Evolutionary conservation across 805 yeast genomes (phyloP), one percentile per base, ranked within the genome.

Genomic region (Candida coleopterorum): DNA sequence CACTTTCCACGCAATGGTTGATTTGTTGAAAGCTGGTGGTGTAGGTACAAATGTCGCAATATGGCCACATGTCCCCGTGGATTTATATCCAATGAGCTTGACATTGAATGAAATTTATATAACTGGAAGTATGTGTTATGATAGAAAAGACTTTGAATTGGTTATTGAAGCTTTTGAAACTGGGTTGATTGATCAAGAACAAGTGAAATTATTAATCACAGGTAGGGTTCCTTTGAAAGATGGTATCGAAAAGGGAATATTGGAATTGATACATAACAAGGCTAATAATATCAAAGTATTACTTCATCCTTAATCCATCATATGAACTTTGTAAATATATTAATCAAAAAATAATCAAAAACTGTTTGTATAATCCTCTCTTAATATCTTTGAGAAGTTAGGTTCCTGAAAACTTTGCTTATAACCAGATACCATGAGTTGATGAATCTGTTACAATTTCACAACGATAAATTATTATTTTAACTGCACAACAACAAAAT

Each of bases 51-150:
- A 79, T 52, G 66, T 79, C 34, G 85, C 85, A 4, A 72, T 79
- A 32, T 78, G 82, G 80, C 75, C 77, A n/a, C 62, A 68, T 30
- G 56, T 64, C 23, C 69, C 79, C 5, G 53, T 70, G 20, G 60
- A 60, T 18, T 72, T 67, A 46, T 62, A 61, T 46, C 81, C 81
- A 38, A 76, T 75, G 79, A 68, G 63, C 44, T 52, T 75, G 14
- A 70, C 81, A 3, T 58, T 67, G 42, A 69, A 68, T 40, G 85
- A 79, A 51, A 77, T 72, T 48, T 55, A 50, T 28, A 56, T 74
- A 20, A 67, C 75, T 29, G 85, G 84, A 3, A 76, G 83, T 2
- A 75, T 77, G 68, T 75, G 82, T 39, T 77, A 78, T 49, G 68
- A 70, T 3, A 64, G 67, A n/a, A 56, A 58, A 38, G 85, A 79